Evolutionary conservation across 305 asterid genomes (phyloP), one percentile per base, ranked within the genome.

Genomic region (Fraxinus sp.): DNA sequence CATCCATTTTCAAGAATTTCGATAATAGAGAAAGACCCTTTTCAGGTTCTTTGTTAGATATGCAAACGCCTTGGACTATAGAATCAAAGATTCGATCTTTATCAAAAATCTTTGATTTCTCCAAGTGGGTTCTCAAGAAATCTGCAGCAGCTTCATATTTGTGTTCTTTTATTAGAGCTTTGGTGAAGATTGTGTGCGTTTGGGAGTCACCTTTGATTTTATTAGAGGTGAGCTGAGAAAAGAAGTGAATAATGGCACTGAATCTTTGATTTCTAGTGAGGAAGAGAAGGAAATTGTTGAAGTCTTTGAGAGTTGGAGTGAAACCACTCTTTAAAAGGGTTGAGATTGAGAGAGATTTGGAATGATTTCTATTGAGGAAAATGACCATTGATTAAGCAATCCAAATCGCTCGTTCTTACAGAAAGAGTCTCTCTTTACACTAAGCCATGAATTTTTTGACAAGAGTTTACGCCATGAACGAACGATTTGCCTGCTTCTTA

Each of bases 271-370:
- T 87, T 57, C 81, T 89, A 64, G 84, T 89, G 82, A 91, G 91
- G 77, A 86, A 85, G 71, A 81, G 79, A 59, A 94, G 92, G 85
- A 91, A 89, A 16, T 82, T 74, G 86, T 93, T 94, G 80, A 87
- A 88, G 77, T 94, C 90, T 39, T 82, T 80, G 22, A 82, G 78
- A 24, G 94, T 90, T 33, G 93, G 96, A 66, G 90, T 84, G 52
- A 86, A 84, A n/a, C 98, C 97, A 59, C 76, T 84, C 80, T 94
- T 94, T 24, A 93, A 79, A 5, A 91, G 88, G 32, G 90, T 83
- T 35, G 90, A 83, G 71, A 83, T 88, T 16, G 88, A 79, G 66
- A 79, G 78, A 91, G 86, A 88, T 81, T n/a, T 87, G 32, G 84
- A 80, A 78, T 64, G 82, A 79, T 77, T 81, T 74, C 74, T 71